Base-by-base conservation (phyloP, 1,284 basidiomycete species). In the Ganoderma sp. region DNA sequence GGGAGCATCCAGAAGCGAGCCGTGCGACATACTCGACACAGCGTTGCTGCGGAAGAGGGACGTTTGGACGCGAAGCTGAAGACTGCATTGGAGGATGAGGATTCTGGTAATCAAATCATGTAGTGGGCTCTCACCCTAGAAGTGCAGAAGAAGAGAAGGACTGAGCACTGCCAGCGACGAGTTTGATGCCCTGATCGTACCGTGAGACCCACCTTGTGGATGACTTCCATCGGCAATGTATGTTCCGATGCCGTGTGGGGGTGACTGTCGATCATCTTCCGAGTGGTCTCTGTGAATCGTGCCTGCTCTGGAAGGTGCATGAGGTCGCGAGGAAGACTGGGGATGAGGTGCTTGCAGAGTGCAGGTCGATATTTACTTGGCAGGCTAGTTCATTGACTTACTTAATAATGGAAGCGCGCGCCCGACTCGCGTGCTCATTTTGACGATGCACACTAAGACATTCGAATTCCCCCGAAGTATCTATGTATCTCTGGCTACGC, bases 1-100 rank as follows among this genome's bases (percentile, higher is more conserved):
- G 80, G 80, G 0, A 79, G 65, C 37, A 79, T 67, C 79, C 79
- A 81, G 12, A 69, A 66, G 12, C 76, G 71, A 17, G 76, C 72
- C 8, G 74, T 65, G 34, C 72, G 73, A 72, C 78, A 80, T 42
- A 81, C 73, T 22, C 70, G 69, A 32, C 75, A 71, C 4, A 80
- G 74, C 50, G 72, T 68, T n/a, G 70, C 67, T 2, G 66, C 71
- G 1, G 50, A 50, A 22, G 65, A 37, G 12, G 56, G 59, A 7
- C 71, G 42, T 43, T 69, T 10, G 48, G 58, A 25, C 34, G 34
- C 28, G 14, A n/a, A 39, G 32, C 34, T 6, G 37, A 58, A 57
- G 56, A 57, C 56, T 57, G 56, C 17, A n/a, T 58, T 58, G 3
- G 1, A 34, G 17, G 52, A 19, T 56, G 28, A 56, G 28, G 52